phyloP scores from a whole-genome alignment of 371 early-diverging fungal species.

The Zopfochytrium polystomum region DNA sequence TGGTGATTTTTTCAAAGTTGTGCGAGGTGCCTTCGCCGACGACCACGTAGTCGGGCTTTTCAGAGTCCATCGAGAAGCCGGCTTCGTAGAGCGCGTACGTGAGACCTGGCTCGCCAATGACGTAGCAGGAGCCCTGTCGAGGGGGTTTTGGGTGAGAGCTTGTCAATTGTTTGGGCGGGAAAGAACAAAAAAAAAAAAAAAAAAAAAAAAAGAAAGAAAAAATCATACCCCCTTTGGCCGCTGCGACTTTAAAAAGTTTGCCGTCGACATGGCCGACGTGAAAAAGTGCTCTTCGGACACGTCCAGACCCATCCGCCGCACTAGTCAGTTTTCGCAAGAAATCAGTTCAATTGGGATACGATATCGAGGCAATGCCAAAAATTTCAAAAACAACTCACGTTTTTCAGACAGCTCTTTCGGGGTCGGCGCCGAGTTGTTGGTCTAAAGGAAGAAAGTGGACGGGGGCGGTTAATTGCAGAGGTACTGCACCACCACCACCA shows the following conservation, averaged over 20 bases:
- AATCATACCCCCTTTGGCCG: constrained; percentile 52
- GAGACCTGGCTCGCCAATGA: constrained; percentile 65
- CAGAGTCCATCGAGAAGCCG: constrained; percentile 65
- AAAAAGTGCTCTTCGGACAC: constrained; percentile 61
- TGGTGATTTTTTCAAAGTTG: constrained; percentile 61
- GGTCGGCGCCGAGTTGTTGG: constrained; percentile 68
- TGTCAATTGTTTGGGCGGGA: neutral
- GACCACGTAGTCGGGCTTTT: constrained; percentile 64
- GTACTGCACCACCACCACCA: neutral
- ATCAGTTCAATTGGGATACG: too few relatives aligned
- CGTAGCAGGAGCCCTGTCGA: constrained; percentile 57
- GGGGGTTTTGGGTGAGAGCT: neutral
- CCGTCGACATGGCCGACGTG: constrained; percentile 64
- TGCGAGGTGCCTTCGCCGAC: constrained; percentile 61
- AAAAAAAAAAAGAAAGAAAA: too few relatives aligned
- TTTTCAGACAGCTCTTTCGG: constrained; percentile 65
- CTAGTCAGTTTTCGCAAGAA: too few relatives aligned
- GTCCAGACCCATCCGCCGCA: constrained; percentile 59
- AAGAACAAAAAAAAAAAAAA: too few relatives aligned
- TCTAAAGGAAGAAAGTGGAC: constrained; percentile 34
- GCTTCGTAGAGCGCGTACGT: constrained; percentile 63
- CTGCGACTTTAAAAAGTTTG: constrained; percentile 60
- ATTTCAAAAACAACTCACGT: too few relatives aligned
- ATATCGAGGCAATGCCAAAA: too few relatives aligned
- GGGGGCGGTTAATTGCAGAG: neutral